These are phyloP conservation scores for Coniophora puteana DNA, from an alignment of 1,284 basidiomycete genomes.

Conservation along the genomic window DNA sequence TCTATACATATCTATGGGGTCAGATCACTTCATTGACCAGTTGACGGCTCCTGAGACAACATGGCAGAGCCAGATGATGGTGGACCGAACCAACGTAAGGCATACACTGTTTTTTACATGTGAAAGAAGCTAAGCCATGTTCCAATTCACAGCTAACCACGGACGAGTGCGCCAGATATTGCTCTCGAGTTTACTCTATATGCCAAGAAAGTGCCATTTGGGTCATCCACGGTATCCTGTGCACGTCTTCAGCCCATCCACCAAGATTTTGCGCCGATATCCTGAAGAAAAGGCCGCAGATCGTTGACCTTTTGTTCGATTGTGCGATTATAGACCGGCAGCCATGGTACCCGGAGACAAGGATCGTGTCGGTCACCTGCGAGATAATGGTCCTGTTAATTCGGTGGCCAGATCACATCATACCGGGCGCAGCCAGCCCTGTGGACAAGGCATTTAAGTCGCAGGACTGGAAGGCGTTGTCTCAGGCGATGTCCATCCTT, in stretches of 20 bases:
- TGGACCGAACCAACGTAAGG: conserved; percentile 12
- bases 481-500: conserved; percentile 7
- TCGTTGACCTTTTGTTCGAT: conserved; percentile 23
- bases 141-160: conserved; percentile 7
- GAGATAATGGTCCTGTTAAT: conserved; percentile 15
- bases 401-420: conserved; percentile 10
- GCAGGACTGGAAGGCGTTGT: conserved; percentile 13
- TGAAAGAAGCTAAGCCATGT: background rate
- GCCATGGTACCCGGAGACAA: conserved; percentile 23
- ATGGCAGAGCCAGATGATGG: conserved; percentile 23
- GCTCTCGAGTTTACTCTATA: conserved; percentile 23
- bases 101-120: background rate
- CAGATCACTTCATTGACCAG: conserved; percentile 16
- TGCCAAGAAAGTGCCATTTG: conserved; percentile 24
- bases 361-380: conserved; percentile 15
- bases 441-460: conserved; percentile 6
- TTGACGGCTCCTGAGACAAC: conserved; percentile 14
- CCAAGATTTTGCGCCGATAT: conserved; percentile 20
- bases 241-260: conserved; percentile 19
- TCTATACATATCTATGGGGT: conserved; percentile 19
- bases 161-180: conserved; percentile 15
- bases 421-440: conserved; percentile 16
- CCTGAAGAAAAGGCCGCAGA: conserved; percentile 22
- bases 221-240: conserved; percentile 19
- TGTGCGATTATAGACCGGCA: conserved; percentile 17